Percentiles rank a stretch among this genome's conserved stretches.
Conservation (phyloP, 768 basidiomycete genomes). For the Termitomyces sp. region DNA sequence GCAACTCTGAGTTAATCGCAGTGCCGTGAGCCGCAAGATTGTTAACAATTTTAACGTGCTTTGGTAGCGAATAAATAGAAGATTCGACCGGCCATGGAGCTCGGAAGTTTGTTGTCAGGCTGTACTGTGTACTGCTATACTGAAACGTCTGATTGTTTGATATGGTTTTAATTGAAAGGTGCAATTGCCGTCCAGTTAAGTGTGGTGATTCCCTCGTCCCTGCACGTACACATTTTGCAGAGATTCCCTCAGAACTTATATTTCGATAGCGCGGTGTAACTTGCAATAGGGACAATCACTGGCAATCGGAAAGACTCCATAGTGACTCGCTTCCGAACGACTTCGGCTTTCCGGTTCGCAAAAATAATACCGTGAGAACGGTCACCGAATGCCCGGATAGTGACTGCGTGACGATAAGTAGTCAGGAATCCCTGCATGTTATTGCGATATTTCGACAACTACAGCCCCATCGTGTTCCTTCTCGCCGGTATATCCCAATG, state of each 20-base stretch:
- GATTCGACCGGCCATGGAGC: too few relatives aligned
- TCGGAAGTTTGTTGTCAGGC: too few relatives aligned
- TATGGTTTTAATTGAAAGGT: neutral
- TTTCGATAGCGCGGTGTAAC: neutral
- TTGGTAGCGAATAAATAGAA: neutral
- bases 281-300: too few relatives aligned
- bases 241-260: neutral
- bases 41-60: neutral
- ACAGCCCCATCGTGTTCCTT: constrained; percentile 5
- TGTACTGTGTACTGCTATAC: too few relatives aligned
- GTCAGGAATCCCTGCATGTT: neutral
- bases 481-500: constrained; percentile 16
- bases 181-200: too few relatives aligned
- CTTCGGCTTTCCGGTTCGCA: neutral
- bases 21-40: neutral
- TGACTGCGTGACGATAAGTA: neutral
- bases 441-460: constrained; percentile 4
- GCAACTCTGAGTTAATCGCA: neutral
- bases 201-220: neutral
- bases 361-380: neutral
- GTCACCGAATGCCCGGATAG: constrained; percentile 1
- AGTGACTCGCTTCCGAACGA: neutral
- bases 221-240: neutral
- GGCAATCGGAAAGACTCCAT: too few relatives aligned
- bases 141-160: neutral